These are phyloP conservation scores for Dryas integrifolia DNA, from an alignment of 331 rosid species.

Conservation along the genomic window DNA sequence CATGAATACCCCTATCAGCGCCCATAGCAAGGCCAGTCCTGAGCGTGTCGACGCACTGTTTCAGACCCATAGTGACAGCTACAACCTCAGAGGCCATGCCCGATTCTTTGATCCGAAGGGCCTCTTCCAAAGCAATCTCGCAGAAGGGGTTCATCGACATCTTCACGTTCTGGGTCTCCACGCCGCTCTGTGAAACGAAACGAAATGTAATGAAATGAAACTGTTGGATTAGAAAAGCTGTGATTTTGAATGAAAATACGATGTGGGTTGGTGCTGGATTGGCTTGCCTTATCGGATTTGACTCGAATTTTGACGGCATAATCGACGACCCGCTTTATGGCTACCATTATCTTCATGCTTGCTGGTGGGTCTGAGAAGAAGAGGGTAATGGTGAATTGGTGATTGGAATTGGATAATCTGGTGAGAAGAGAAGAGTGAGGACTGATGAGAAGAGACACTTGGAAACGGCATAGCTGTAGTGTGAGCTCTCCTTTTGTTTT, in stretches of 20 bases:
- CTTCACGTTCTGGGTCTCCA: constrained; percentile 92
- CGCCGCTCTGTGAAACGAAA: constrained; percentile 49
- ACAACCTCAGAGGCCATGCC: constrained; percentile 87
- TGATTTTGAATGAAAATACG: not conserved
- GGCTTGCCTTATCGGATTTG: constrained; percentile 65
- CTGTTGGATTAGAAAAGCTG: not conserved
- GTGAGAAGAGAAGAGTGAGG: constrained; percentile 1
- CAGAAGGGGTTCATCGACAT: constrained; percentile 99
- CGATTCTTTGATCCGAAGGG: constrained; percentile 73
- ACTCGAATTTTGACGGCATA: constrained; percentile 96
- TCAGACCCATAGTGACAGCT: constrained; percentile 75
- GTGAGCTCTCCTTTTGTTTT: not conserved
- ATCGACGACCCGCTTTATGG: constrained; percentile 75
- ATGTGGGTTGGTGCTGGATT: not conserved
- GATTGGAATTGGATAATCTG: constrained; percentile 16
- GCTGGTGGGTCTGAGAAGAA: constrained; percentile 3
- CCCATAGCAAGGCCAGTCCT: constrained; percentile 93
- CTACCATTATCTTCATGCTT: constrained; percentile 85
- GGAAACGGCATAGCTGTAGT: constrained; percentile 26
- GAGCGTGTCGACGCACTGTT: constrained; percentile 72
- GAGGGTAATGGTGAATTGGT: not conserved
- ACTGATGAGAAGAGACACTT: constrained; percentile 26
- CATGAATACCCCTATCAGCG: constrained; percentile 88
- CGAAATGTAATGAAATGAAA: not conserved
- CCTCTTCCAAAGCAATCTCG: constrained; percentile 92